Evolutionary conservation across 352 stramenopile genomes (phyloP), one percentile per base, ranked within the genome.

Genomic region (Globisporangium nunn): DNA sequence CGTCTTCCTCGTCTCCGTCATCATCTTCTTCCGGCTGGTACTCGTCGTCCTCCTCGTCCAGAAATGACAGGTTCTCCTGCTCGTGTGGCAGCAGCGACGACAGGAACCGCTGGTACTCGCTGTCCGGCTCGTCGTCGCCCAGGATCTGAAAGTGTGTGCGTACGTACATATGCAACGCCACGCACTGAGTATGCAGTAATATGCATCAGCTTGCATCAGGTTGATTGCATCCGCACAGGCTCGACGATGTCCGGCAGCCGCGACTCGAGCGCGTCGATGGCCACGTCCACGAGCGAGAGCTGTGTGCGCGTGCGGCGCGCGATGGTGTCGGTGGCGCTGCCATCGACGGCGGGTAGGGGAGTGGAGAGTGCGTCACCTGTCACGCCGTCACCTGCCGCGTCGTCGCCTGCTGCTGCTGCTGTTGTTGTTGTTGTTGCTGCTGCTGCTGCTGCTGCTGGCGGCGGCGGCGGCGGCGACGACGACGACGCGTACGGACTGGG

Each of bases 21-120:
- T 89, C 81, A 1, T 92, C 84, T 35, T 88, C 77, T 1, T 85
- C 75, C 0, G 79, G 81, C 6, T 72, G 68, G 53, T 94, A 91
- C 63, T 91, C 84, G 35, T 93, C 82, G 52, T 91, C 84, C 51
- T 94, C 84, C 54, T 94, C 84, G 61, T 94, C 85, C 59, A 94
- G 59, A 49, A 94, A 94, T 31, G 69, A 87, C 50, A 94, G 43
- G 49, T 91, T 78, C 47, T 78, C 78, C 48, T 85, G 71, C n/a
- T 89, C 75, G 10, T 76, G 71, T 17, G 85, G 82, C 59, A 94
- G 49, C 23, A 94, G 58, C 56, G 80, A 92, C 58, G 78, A 74
- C 50, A 94, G 58, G 56, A 94, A 94, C 17, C 81, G 80, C 70
- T 91, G 85, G 64, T 94, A 94, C 54, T 90, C 81, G 14, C 65